Evolutionary conservation across 441 rosid genomes (phyloP).

Genomic region (Flueggea neowawraea): DNA sequence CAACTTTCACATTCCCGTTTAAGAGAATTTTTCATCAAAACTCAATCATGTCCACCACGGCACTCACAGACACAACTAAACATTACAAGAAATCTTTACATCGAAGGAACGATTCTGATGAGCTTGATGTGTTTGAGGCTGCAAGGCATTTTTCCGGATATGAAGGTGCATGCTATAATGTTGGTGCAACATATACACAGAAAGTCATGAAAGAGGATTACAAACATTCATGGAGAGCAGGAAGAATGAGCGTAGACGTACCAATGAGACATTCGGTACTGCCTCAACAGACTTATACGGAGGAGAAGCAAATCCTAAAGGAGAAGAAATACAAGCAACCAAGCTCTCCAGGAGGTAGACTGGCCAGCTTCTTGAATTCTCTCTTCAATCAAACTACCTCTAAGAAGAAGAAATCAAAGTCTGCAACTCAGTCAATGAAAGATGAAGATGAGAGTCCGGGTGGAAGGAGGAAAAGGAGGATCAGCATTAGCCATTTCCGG

Average conservation of each 20-base stretch:
- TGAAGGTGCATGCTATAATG: slow-evolving; percentile 36
- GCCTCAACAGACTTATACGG: slow-evolving; percentile 27
- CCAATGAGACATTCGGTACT: slow-evolving; percentile 43
- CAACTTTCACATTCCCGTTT: not conserved
- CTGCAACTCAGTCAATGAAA: slow-evolving; percentile 42
- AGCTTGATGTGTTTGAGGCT: slow-evolving; percentile 94
- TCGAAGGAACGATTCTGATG: slow-evolving; percentile 60
- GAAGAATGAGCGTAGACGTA: slow-evolving; percentile 70
- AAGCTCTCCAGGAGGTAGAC: slow-evolving; percentile 85
- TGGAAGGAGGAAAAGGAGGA: slow-evolving; percentile 74
- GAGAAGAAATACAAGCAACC: slow-evolving; percentile 86
- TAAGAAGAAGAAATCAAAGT: slow-evolving; percentile 66
- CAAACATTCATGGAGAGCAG: slow-evolving; percentile 41
- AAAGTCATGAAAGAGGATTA: slow-evolving; percentile 44
- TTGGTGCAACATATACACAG: slow-evolving; percentile 28
- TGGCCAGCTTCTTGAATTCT: slow-evolving; percentile 93
- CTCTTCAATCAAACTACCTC: slow-evolving; percentile 70
- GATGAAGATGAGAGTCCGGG: slow-evolving; percentile 66
- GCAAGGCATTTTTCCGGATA: slow-evolving; percentile 77
- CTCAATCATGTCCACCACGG: slow-evolving; percentile 54
- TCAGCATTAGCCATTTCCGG: slow-evolving; percentile 83
- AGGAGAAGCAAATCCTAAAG: slow-evolving; percentile 43
- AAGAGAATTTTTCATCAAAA: not conserved
- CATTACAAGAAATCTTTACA: slow-evolving; percentile 43
- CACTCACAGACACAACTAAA: slow-evolving; percentile 42